Percentiles rank a stretch among this genome's conserved stretches.
These are phyloP conservation scores for Termitomyces sp. DNA, from an alignment of 768 basidiomycete species.

Conservation along the genomic window DNA sequence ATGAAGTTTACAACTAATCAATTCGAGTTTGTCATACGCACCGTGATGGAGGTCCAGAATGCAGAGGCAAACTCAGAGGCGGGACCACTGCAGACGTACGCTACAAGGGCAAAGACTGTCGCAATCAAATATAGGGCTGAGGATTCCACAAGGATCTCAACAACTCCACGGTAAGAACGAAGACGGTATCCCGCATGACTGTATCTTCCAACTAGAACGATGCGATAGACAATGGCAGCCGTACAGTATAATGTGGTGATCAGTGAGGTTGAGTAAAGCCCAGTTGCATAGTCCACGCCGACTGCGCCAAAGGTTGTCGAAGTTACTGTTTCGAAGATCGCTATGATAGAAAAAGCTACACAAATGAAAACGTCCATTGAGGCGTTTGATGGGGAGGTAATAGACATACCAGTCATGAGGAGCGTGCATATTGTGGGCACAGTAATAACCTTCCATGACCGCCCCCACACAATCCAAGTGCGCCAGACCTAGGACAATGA, in stretches of 20 bases:
- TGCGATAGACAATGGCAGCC: conserved; percentile 9
- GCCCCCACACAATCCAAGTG: conserved; percentile 13
- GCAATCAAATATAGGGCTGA: conserved; percentile 13
- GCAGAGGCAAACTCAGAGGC: conserved; percentile 15
- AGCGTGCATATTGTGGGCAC: conserved; percentile 10
- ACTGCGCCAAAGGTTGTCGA: conserved; percentile 11
- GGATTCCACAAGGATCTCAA: conserved; percentile 15
- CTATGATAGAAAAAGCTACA: conserved; percentile 13
- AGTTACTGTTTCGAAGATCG: conserved; percentile 9
- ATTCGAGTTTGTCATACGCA: not conserved
- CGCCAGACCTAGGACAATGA: conserved; percentile 8
- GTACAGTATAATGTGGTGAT: conserved; percentile 14
- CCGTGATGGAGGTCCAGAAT: conserved; percentile 14
- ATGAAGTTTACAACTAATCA: not conserved
- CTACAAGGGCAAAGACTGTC: conserved; percentile 13
- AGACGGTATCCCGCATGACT: conserved; percentile 1
- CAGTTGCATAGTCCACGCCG: conserved; percentile 14
- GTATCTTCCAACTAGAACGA: conserved; percentile 3
- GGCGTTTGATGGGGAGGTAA: not conserved
- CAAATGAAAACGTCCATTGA: too few species aligned
- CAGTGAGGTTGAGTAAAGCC: conserved; percentile 13
- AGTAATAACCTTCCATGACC: conserved; percentile 4
- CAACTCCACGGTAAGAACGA: conserved; percentile 11
- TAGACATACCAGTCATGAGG: conserved; percentile 9
- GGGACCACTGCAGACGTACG: conserved; percentile 12